Percentiles rank a stretch among this genome's conserved stretches.
These are phyloP conservation scores for Aspergillus piperis DNA, from an alignment of 2,329 filamentous ascomycete genomes.

Conservation along the genomic window DNA sequence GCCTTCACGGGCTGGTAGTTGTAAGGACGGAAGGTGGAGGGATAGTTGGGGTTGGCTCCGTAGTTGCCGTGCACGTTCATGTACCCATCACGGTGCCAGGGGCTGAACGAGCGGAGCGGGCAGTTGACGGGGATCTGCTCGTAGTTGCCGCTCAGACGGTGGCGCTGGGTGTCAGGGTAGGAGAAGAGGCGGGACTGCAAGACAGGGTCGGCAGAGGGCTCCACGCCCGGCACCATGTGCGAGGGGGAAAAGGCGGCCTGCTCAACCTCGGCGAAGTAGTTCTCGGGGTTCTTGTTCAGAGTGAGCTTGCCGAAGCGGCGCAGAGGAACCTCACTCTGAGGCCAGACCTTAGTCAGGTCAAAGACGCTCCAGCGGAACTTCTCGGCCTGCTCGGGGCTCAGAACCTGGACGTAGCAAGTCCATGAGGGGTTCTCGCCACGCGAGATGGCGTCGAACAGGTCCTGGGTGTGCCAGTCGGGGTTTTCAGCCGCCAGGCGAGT, in stretches of 20 bases:
- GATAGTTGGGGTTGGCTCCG: conserved; percentile 60
- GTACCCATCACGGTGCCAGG: conserved; percentile 71
- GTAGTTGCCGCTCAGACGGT: conserved; percentile 66
- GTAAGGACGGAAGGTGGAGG: conserved; percentile 42
- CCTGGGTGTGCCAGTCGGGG: conserved; percentile 64
- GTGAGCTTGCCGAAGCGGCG: conserved; percentile 63
- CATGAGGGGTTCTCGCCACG: conserved; percentile 63
- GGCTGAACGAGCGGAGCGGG: conserved; percentile 55
- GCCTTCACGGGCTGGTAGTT: conserved; percentile 43
- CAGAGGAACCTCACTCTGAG: conserved; percentile 63
- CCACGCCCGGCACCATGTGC: conserved; percentile 67
- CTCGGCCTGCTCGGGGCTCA: conserved; percentile 64
- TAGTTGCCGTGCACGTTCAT: conserved; percentile 71
- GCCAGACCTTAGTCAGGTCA: conserved; percentile 71
- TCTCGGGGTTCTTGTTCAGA: conserved; percentile 64
- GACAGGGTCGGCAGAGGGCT: conserved; percentile 70
- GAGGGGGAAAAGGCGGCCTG: conserved; percentile 69
- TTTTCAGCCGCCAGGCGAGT: conserved; percentile 56
- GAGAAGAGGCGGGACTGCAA: conserved; percentile 70
- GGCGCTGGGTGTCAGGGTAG: conserved; percentile 67
- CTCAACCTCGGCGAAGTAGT: conserved; percentile 73
- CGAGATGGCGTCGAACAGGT: conserved; percentile 65
- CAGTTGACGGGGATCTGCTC: conserved; percentile 65
- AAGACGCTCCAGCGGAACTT: conserved; percentile 65
- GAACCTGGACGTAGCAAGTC: conserved; percentile 65